phyloP scores from a whole-genome alignment of 2,329 filamentous ascomycete species.

The Colletotrichum gigasporum region DNA sequence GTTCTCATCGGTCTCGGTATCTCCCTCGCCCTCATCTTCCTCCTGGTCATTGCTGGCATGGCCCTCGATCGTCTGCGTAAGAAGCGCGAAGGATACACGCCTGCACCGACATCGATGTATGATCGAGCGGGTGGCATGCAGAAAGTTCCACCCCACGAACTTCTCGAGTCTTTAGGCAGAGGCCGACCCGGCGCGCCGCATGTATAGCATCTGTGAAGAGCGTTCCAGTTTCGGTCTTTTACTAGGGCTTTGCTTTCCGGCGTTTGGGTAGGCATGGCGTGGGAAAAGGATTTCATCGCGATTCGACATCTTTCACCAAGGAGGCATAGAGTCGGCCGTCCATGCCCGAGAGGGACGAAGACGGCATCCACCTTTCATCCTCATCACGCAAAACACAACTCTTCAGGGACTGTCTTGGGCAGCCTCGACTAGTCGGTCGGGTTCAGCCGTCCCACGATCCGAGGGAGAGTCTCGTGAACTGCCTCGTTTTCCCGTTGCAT shows the following conservation, averaged over 20 bases:
- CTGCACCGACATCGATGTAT: conserved; percentile 75
- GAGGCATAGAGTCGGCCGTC: background rate
- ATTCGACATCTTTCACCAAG: conserved; percentile 14
- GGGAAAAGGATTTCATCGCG: conserved; percentile 25
- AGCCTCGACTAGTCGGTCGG: background rate
- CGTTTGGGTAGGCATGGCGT: conserved; percentile 46
- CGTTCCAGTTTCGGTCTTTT: conserved; percentile 13
- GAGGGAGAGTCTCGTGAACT: conserved; percentile 3
- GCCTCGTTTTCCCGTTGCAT: conserved; percentile 23
- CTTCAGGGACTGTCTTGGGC: background rate
- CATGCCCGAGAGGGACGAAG: conserved; percentile 2
- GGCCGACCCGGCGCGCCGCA: conserved; percentile 59
- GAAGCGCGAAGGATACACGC: conserved; percentile 81
- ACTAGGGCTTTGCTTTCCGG: conserved; percentile 37
- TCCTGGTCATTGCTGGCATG: conserved; percentile 80
- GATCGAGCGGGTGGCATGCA: conserved; percentile 68
- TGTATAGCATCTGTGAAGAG: conserved; percentile 48
- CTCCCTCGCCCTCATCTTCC: conserved; percentile 78
- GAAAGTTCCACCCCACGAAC: conserved; percentile 69
- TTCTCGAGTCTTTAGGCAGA: conserved; percentile 63
- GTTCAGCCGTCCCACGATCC: conserved; percentile 1
- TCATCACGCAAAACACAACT: background rate
- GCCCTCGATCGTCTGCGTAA: conserved; percentile 79
- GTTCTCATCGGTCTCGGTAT: conserved; percentile 85
- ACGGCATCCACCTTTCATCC: background rate